Evolutionary conservation across 2,329 filamentous ascomycete genomes (phyloP).

Genomic region (Venturiaceae sp.): DNA sequence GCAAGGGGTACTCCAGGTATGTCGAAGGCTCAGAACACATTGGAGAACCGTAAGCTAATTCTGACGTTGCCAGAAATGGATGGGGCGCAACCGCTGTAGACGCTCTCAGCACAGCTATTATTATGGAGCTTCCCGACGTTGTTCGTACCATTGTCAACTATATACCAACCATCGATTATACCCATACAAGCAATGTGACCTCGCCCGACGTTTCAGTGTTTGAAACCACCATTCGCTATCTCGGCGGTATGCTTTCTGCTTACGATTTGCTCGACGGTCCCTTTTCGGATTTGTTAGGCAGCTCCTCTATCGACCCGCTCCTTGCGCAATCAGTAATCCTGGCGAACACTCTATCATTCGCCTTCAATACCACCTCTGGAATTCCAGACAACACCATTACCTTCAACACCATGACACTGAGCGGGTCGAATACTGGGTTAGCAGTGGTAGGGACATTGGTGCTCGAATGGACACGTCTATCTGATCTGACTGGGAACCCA

Average conservation of each 20-base stretch:
- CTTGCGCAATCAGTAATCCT: constrained; percentile 59
- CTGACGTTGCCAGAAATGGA: constrained; percentile 49
- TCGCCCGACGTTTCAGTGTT: constrained; percentile 60
- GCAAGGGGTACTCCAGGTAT: constrained; percentile 59
- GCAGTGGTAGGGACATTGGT: constrained; percentile 71
- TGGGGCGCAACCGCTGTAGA: constrained; percentile 83
- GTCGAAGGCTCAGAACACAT: constrained; percentile 9
- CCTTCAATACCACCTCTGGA: constrained; percentile 68
- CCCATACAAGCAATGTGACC: constrained; percentile 37
- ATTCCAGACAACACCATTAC: constrained; percentile 60
- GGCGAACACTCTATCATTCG: constrained; percentile 63
- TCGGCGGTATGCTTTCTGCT: constrained; percentile 69
- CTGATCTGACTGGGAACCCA: constrained; percentile 60
- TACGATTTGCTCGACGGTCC: constrained; percentile 67
- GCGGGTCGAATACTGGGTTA: constrained; percentile 48
- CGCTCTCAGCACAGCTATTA: constrained; percentile 65
- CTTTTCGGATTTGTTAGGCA: constrained; percentile 28
- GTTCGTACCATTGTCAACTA: constrained; percentile 63
- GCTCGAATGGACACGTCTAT: constrained; percentile 74
- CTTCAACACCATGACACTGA: constrained; percentile 31
- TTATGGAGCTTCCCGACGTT: constrained; percentile 62
- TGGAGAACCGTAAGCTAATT: not conserved
- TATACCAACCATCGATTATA: constrained; percentile 54
- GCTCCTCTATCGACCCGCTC: constrained; percentile 43
- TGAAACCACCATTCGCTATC: constrained; percentile 82